Evolutionary conservation across 352 stramenopile species (phyloP).

Genomic region (Pythium biforme): DNA sequence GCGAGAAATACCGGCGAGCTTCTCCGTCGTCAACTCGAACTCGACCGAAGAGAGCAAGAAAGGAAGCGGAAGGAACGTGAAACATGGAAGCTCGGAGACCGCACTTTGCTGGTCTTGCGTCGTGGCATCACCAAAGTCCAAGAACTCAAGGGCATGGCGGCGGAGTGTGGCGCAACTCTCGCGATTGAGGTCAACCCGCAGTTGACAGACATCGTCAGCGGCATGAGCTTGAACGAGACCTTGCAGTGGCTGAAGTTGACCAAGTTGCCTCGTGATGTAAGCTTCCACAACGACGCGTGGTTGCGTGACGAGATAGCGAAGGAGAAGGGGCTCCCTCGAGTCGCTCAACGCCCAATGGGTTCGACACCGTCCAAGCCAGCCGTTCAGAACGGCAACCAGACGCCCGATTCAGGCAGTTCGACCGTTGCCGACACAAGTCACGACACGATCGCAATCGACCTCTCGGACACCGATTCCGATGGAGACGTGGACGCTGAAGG

Average conservation of each 20-base stretch:
- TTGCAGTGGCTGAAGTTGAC: conserved; percentile 66
- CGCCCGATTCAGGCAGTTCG: background rate
- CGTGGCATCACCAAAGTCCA: conserved; percentile 70
- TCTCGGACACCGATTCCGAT: conserved; percentile 16
- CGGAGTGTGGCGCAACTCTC: conserved; percentile 58
- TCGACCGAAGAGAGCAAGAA: conserved; percentile 25
- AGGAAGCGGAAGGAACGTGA: conserved; percentile 36
- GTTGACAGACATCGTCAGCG: conserved; percentile 78
- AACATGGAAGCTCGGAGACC: conserved; percentile 53
- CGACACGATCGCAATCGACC: conserved; percentile 19
- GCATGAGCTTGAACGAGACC: conserved; percentile 54
- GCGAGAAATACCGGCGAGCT: background rate
- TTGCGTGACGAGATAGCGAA: conserved; percentile 70
- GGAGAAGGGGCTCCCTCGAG: conserved; percentile 30
- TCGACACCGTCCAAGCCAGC: background rate
- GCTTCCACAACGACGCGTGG: conserved; percentile 69
- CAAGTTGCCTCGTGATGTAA: conserved; percentile 69
- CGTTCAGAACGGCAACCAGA: background rate
- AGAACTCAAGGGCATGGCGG: conserved; percentile 59
- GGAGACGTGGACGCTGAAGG: background rate
- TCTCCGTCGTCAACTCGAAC: conserved; percentile 14
- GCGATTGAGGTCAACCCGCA: conserved; percentile 79
- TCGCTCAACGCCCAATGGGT: background rate
- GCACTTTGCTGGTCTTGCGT: conserved; percentile 65
- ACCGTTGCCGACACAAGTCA: background rate